These are phyloP conservation scores for Cercophora sp. DNA, from an alignment of 495 filamentous ascomycete genomes.

Conservation along the genomic window DNA sequence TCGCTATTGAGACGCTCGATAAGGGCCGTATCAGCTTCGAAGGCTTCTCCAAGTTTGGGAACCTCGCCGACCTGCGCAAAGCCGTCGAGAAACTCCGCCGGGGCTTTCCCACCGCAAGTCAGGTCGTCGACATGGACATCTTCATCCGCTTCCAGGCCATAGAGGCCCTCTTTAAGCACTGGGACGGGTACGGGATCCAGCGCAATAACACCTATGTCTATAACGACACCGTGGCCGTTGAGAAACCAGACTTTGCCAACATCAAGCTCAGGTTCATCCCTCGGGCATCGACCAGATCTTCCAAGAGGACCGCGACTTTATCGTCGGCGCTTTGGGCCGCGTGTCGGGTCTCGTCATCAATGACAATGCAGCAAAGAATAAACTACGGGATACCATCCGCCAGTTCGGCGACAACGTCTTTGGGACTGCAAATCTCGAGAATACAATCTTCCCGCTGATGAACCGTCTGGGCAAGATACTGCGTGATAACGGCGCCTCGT, in stretches of 20 bases:
- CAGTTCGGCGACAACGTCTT: background rate
- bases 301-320: background rate
- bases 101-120: background rate
- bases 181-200: background rate
- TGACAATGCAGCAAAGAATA: background rate
- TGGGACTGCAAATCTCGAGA: background rate
- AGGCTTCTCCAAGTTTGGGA: background rate
- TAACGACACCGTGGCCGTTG: background rate
- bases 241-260: background rate
- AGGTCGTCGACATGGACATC: background rate
- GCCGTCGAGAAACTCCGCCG: background rate
- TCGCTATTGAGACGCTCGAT: background rate
- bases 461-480: background rate
- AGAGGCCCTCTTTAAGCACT: background rate
- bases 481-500: background rate
- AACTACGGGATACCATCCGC: background rate
- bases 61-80: background rate
- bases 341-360: background rate
- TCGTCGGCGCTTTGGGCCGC: background rate
- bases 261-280: background rate
- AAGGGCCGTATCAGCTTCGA: background rate
- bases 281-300: background rate
- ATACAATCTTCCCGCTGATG: background rate
- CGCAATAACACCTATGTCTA: background rate
- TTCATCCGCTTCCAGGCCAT: background rate